A percentile compares a stretch with the other conserved stretches of the same genome.
Evolutionary conservation across 306 rosid species (phyloP).

Genomic region (Trifolium fragiferum): DNA sequence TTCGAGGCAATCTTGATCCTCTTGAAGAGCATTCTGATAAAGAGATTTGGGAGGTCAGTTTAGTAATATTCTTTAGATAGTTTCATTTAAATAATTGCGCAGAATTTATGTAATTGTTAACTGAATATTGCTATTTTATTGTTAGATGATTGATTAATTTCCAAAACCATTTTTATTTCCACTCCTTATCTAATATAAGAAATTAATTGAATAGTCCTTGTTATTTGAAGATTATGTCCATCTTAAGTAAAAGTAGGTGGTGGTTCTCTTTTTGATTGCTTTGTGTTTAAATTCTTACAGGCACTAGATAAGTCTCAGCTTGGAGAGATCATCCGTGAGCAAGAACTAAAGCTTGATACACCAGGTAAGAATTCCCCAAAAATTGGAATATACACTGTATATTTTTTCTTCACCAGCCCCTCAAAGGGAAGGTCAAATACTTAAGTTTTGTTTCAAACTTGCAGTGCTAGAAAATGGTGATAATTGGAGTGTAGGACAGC

Average conservation of each 20-base stretch:
- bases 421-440: slow-evolving; percentile 7
- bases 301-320: slow-evolving; percentile 93
- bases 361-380: slow-evolving; percentile 56
- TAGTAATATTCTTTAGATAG: slow-evolving; percentile 22
- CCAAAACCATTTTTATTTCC: neutral
- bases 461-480: slow-evolving; percentile 99
- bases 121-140: neutral
- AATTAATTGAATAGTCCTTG: neutral
- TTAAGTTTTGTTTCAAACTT: slow-evolving; percentile 34
- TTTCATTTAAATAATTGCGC: slow-evolving; percentile 23
- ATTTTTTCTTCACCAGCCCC: slow-evolving; percentile 18
- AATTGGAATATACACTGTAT: neutral
- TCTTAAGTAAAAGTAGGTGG: neutral
- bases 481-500: slow-evolving; percentile 98
- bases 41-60: slow-evolving; percentile 82
- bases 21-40: slow-evolving; percentile 87
- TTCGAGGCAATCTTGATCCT: slow-evolving; percentile 85
- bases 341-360: slow-evolving; percentile 78
- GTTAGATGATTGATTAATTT: neutral
- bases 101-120: neutral
- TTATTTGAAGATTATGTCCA: slow-evolving; percentile 6
- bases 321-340: slow-evolving; percentile 69
- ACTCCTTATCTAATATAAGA: neutral
- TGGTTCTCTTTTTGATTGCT: slow-evolving; percentile 34
- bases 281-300: slow-evolving; percentile 46